These are phyloP conservation scores for Schizophyllum amplum DNA, from an alignment of 1,284 basidiomycete genomes.

Conservation along the genomic window DNA sequence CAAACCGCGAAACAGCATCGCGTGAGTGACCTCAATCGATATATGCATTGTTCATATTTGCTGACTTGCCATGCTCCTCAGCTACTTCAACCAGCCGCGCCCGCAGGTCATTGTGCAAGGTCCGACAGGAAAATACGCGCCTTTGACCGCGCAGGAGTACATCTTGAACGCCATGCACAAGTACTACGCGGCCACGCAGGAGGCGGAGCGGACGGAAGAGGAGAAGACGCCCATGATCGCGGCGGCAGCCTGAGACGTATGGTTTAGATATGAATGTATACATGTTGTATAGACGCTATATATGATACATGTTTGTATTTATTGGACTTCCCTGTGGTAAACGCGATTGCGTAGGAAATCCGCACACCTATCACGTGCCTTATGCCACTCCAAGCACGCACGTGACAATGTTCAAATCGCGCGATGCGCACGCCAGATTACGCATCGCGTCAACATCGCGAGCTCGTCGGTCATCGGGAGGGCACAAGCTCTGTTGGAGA, in stretches of 20 bases:
- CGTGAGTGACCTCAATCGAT: background rate
- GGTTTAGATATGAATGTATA: no score
- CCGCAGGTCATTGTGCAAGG: background rate
- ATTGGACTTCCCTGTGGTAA: no score
- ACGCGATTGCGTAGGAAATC: no score
- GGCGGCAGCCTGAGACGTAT: background rate
- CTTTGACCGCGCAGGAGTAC: background rate
- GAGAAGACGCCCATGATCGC: background rate
- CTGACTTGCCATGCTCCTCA: background rate
- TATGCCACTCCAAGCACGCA: no score
- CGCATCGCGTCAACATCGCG: no score
- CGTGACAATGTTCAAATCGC: no score
- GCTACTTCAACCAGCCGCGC: background rate
- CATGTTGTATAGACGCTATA: no score
- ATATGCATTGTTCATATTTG: background rate
- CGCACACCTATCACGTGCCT: no score
- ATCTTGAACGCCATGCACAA: background rate
- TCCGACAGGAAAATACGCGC: background rate
- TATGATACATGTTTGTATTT: no score
- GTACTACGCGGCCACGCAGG: background rate
- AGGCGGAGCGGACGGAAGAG: background rate
- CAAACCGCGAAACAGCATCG: background rate
- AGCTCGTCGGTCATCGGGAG: no score
- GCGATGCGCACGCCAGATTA: no score
- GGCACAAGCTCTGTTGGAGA: no score